These are phyloP conservation scores for Phaseolus coccineus DNA, from an alignment of 331 rosid genomes.

Conservation along the genomic window DNA sequence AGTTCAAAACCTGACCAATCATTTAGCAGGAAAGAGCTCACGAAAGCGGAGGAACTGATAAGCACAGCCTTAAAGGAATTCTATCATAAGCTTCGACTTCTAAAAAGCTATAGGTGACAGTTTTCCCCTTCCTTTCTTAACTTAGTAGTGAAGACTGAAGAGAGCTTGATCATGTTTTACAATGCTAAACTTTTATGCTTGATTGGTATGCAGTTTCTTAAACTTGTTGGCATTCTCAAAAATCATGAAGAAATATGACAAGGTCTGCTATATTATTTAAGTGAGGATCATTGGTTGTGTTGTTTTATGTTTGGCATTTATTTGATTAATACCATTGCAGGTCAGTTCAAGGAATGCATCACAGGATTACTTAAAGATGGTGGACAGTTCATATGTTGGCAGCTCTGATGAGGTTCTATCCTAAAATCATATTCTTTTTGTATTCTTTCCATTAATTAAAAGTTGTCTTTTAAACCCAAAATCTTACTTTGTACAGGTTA, in stretches of 20 bases:
- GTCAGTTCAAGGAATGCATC: conserved; percentile 62
- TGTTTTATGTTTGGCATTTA: neutral
- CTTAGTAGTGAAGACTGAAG: neutral
- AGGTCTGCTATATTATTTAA: conserved; percentile 53
- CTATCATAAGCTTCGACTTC: conserved; percentile 66
- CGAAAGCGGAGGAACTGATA: conserved; percentile 65
- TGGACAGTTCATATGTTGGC: conserved; percentile 67
- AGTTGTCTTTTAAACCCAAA: neutral
- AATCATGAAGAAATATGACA: conserved; percentile 89
- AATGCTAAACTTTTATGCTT: conserved; percentile 21
- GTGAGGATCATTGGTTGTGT: neutral
- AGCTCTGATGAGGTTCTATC: conserved; percentile 57
- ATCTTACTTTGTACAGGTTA: conserved; percentile 52
- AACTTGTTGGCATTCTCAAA: conserved; percentile 74
- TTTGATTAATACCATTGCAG: conserved; percentile 17
- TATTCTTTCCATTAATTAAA: conserved; percentile 4
- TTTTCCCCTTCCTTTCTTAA: neutral
- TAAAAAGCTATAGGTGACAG: conserved; percentile 67
- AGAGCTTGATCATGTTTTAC: neutral
- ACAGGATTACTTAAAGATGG: conserved; percentile 67
- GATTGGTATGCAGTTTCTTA: conserved; percentile 63
- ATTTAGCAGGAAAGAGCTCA: conserved; percentile 65
- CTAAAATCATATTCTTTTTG: conserved; percentile 6
- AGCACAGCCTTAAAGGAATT: conserved; percentile 50
- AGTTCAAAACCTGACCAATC: conserved; percentile 48